These are phyloP conservation scores for Colletotrichum caudatum DNA, from an alignment of 2,329 filamentous ascomycete species.

Conservation along the genomic window DNA sequence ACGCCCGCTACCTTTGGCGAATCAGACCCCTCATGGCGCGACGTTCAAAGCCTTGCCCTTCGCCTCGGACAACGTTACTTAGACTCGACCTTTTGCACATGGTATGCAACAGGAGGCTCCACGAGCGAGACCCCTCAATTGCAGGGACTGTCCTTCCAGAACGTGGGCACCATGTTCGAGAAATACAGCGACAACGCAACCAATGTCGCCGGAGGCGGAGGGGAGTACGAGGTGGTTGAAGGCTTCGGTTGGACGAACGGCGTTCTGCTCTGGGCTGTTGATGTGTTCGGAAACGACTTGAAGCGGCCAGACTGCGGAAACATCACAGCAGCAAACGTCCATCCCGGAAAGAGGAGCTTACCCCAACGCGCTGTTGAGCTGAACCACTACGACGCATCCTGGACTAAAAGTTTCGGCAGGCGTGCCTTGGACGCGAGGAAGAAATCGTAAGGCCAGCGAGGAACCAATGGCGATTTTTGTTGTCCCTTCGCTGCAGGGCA, in stretches of 20 bases:
- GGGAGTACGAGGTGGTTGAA: constrained; percentile 77
- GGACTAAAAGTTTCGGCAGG: constrained; percentile 61
- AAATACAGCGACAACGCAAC: constrained; percentile 73
- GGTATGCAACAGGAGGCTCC: constrained; percentile 74
- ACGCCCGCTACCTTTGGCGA: constrained; percentile 67
- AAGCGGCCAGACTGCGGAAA: constrained; percentile 67
- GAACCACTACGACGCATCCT: constrained; percentile 58
- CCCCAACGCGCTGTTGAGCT: constrained; percentile 59
- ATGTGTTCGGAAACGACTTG: constrained; percentile 69
- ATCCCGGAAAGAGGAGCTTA: constrained; percentile 48
- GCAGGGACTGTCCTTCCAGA: constrained; percentile 55
- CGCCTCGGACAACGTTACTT: constrained; percentile 73
- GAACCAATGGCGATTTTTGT: too few species aligned
- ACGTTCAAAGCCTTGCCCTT: constrained; percentile 67
- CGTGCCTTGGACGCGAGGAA: constrained; percentile 23
- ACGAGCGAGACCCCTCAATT: constrained; percentile 66
- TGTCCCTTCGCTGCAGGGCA: background rate
- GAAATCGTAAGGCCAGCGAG: background rate
- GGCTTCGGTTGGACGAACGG: constrained; percentile 80
- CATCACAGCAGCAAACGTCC: constrained; percentile 56
- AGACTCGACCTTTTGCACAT: constrained; percentile 77
- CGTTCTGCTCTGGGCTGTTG: constrained; percentile 74
- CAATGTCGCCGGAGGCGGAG: constrained; percentile 72
- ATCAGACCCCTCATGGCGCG: constrained; percentile 65
- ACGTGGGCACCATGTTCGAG: constrained; percentile 75